Evolutionary conservation across 2,329 filamentous ascomycete species (phyloP).

Genomic region (Aureobasidium mangrovei): DNA sequence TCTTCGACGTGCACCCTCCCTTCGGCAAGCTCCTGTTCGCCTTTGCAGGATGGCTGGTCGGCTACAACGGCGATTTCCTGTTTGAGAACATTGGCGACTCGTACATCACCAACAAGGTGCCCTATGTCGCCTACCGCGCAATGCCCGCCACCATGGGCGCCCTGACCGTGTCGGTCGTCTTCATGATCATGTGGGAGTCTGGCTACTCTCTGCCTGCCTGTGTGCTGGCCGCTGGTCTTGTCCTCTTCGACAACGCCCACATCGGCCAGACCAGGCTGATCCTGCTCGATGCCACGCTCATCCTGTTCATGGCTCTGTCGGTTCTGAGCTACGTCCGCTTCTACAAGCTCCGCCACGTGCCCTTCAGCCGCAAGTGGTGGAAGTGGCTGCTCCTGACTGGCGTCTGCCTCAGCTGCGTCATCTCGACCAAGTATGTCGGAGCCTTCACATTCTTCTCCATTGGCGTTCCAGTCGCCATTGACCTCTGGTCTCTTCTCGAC

Average conservation of each 20-base stretch:
- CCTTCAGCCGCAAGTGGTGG: conserved; percentile 97
- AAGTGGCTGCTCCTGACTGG: conserved; percentile 97
- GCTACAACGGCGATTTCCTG: conserved; percentile 92
- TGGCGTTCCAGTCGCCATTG: conserved; percentile 84
- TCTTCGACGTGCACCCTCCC: conserved; percentile 98
- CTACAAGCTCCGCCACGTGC: conserved; percentile 84
- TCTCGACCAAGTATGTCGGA: conserved; percentile 97
- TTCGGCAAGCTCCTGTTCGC: conserved; percentile 98
- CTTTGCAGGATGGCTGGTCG: conserved; percentile 92
- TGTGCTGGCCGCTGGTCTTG: conserved; percentile 71
- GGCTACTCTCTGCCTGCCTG: conserved; percentile 93
- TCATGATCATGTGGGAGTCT: conserved; percentile 99
- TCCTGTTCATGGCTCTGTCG: conserved; percentile 93
- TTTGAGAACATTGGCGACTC: conserved; percentile 99
- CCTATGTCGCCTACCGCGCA: conserved; percentile 90
- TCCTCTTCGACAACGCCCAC: conserved; percentile 96
- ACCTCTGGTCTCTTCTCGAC: conserved; percentile 90
- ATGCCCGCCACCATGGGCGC: conserved; percentile 87
- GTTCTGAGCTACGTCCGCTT: conserved; percentile 92
- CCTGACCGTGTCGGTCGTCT: conserved; percentile 86
- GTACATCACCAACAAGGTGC: conserved; percentile 93
- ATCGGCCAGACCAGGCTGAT: conserved; percentile 94
- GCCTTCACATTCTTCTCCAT: conserved; percentile 96
- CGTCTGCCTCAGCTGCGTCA: conserved; percentile 90
- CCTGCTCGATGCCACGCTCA: conserved; percentile 84